Base-by-base conservation (phyloP, 2,329 filamentous ascomycete genomes). In the Setomelanomma holmii region DNA sequence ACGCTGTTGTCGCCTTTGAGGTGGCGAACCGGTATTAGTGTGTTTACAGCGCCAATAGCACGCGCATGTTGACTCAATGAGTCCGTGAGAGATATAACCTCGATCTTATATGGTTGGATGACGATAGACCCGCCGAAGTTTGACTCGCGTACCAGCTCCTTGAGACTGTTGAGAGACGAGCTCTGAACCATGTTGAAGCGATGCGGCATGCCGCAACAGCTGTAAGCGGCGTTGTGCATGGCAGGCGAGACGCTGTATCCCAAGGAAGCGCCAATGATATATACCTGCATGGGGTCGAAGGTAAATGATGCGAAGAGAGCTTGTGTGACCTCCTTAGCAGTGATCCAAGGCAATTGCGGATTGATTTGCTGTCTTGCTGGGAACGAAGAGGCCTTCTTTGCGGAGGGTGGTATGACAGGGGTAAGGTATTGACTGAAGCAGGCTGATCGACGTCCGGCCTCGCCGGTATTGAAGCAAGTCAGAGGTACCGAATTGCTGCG, bases 11-110 rank as follows among this genome's bases (percentile, higher is more conserved):
- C 82, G 0, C 79, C 69, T n/a, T 82, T 74, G 5, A 86, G 72
- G 11, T 83, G 79, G 19, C 89, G 84, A 8, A 92, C 82, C 0
- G 89, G 89, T 36, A 92, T 85, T 11, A 93, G 75, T 0, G 89
- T 92, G 57, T 93, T 92, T 40, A 90, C 84, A 2, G 89, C 89
- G 0, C 89, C 89, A 53, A 92, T 91, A 1, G 87, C 88, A 46
- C 82, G 84, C 1, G 89, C 89, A 64, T 92, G 88, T 14, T 83
- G 84, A 58, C 88, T 91, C 53, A 91, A 79, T 0, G 86, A 83
- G 61, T 87, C 82, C 33, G 89, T 80, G 16, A 85, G 80, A 5
- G 83, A 80, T 56, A 89, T 84, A 6, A 89, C 84, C 63, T 89
- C 86, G 1, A 89, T 86, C 66, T 90, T 90, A 79, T 89, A 92